Conservation (phyloP, 2,329 filamentous ascomycete genomes). For the Balansia obtecta region DNA sequence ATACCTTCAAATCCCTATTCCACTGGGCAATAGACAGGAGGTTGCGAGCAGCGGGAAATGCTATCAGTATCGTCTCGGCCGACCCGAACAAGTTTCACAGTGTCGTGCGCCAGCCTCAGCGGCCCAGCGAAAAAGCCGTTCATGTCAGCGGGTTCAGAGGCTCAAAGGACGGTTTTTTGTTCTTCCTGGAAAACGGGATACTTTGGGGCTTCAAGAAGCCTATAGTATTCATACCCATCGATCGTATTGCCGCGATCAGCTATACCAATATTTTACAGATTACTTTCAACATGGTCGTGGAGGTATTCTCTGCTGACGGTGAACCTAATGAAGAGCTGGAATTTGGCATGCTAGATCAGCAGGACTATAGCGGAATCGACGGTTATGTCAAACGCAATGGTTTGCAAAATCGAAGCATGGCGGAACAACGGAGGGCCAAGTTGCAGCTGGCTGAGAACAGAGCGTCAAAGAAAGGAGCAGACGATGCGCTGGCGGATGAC, state of each 20-base stretch:
- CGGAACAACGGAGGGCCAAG: conserved; percentile 54
- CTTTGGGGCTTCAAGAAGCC: conserved; percentile 63
- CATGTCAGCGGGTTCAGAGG: conserved; percentile 55
- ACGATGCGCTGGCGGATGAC: conserved; percentile 25
- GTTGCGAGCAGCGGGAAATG: conserved; percentile 35
- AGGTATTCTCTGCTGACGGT: conserved; percentile 38
- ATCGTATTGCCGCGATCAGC: conserved; percentile 48
- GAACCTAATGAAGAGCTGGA: conserved; percentile 48
- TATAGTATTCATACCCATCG: conserved; percentile 49
- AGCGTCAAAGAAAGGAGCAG: conserved; percentile 30
- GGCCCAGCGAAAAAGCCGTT: conserved; percentile 49
- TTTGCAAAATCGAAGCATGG: conserved; percentile 56
- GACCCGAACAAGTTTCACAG: conserved; percentile 47
- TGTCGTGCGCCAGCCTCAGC: conserved; percentile 41
- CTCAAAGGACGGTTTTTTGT: conserved; percentile 56
- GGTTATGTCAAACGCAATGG: conserved; percentile 49
- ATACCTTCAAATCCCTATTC: conserved; percentile 45
- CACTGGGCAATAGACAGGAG: conserved; percentile 46
- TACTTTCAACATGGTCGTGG: conserved; percentile 56
- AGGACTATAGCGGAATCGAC: conserved; percentile 53
- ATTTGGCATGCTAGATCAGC: conserved; percentile 58
- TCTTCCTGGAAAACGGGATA: conserved; percentile 54
- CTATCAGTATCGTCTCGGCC: conserved; percentile 35
- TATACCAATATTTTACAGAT: conserved; percentile 56
- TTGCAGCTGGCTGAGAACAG: conserved; percentile 47